Percentiles rank a stretch among this genome's conserved stretches.
These are phyloP conservation scores for Tylopilus sp. DNA, from an alignment of 768 basidiomycete genomes.

Conservation along the genomic window DNA sequence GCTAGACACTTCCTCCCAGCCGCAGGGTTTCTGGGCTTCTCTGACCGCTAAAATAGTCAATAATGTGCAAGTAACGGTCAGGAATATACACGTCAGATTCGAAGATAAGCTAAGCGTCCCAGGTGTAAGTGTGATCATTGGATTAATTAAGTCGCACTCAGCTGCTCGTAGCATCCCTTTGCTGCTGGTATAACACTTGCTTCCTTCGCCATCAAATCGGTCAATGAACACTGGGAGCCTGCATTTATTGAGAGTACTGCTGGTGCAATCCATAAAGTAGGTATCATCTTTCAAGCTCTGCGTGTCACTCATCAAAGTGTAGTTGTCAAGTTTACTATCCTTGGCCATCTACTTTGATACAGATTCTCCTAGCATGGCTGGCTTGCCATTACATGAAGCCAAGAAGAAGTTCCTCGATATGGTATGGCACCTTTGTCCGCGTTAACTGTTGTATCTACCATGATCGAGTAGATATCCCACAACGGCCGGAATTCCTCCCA, in stretches of 20 bases:
- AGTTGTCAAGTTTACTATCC: constrained; percentile 85
- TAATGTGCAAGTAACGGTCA: constrained; percentile 93
- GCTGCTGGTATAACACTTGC: constrained; percentile 87
- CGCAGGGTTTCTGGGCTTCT: constrained; percentile 82
- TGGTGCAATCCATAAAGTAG: constrained; percentile 86
- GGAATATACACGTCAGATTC: constrained; percentile 94
- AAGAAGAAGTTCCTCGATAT: constrained; percentile 71
- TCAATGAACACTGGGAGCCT: constrained; percentile 82
- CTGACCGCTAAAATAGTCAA: constrained; percentile 88
- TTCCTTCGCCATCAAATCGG: constrained; percentile 85
- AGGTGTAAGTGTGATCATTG: constrained; percentile 54
- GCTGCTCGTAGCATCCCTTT: constrained; percentile 75
- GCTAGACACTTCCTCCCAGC: constrained; percentile 56
- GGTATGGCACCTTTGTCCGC: constrained; percentile 38
- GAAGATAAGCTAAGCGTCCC: constrained; percentile 95
- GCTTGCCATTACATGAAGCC: constrained; percentile 58
- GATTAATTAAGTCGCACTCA: background rate
- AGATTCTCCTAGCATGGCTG: constrained; percentile 77
- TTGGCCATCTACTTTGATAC: constrained; percentile 95
- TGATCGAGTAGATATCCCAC: constrained; percentile 45
- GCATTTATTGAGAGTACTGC: constrained; percentile 90
- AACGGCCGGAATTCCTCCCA: constrained; percentile 48
- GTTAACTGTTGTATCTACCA: constrained; percentile 8
- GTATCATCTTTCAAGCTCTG: background rate
- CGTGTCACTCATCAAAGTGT: constrained; percentile 6